Evolutionary conservation across 164 flowering plant genomes (phyloP), one percentile per base, ranked within the genome.

Genomic region (Brasenia schreberi): DNA sequence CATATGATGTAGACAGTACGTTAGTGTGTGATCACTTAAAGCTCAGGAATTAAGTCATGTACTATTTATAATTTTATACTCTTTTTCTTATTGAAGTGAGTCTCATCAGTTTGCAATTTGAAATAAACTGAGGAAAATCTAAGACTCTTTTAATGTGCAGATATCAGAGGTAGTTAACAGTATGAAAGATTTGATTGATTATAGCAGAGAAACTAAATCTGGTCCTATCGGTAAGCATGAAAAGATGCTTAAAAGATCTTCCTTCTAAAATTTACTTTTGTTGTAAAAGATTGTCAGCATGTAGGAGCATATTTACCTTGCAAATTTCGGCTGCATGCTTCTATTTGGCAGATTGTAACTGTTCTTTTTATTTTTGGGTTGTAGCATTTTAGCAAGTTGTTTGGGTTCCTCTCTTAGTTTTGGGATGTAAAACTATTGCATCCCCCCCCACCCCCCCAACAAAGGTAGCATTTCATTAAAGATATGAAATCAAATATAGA

Each of bases 111-210:
- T 33, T 33, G 39, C 39, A 33, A 33, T 33, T 33, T 33, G 39
- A 33, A 33, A 33, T 49, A 14, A 49, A 7, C 12, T 49, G 16
- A 49, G 56, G 9, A 9, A 49, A 49, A 5, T 49, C 9, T 9
- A 9, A 49, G 56, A 49, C 12, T 43, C 56, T 61, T 60, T 18
- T 9, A 62, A 16, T 33, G 72, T 81, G 78, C 96, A 95, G 99
- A 95, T 95, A 77, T 95, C 99, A 6, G 99, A 95, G 77, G 99
- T 95, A 67, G 97, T 95, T 68, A 95, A 95, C 74, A 92, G 97
- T 70, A 92, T 92, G 99, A 92, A 92, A 77, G 99, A 95, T 81
- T 81, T 95, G 82, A 95, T 95, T 79, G 97, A 95, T 77, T 92
- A 88, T 74, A 88, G 99, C 77, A 77, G 88, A 72, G 87, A 84